Conservation (phyloP, 352 stramenopile genomes). For the Discostella stelligera region DNA sequence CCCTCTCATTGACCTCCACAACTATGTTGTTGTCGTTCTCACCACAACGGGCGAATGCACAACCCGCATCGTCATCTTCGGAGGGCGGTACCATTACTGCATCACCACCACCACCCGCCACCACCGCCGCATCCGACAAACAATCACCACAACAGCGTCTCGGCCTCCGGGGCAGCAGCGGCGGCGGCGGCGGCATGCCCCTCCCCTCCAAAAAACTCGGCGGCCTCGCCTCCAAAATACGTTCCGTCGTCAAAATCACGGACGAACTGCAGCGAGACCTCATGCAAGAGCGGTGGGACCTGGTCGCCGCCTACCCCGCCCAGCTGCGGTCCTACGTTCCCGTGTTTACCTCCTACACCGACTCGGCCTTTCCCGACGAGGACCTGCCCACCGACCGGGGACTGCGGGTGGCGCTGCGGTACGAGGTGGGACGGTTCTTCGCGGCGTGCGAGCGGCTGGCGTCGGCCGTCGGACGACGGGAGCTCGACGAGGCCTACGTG, state of each 20-base stretch:
- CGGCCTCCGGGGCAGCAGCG: too few species aligned
- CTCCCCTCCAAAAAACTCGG: conserved; percentile 48
- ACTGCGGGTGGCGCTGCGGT: conserved; percentile 76
- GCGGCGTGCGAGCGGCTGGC: conserved; percentile 70
- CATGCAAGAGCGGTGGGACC: conserved; percentile 80
- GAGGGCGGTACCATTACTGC: neutral
- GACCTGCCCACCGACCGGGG: conserved; percentile 74
- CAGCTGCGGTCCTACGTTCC: conserved; percentile 76
- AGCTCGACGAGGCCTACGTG: conserved; percentile 73
- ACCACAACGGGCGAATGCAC: neutral
- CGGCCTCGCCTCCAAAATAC: conserved; percentile 54
- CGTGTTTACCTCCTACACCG: conserved; percentile 78
- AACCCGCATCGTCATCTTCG: neutral
- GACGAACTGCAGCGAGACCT: conserved; percentile 78
- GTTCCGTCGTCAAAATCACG: conserved; percentile 54
- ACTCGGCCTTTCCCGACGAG: conserved; percentile 73
- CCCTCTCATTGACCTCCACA: too few species aligned
- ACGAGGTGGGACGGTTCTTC: conserved; percentile 81
- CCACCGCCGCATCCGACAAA: conserved; percentile 9
- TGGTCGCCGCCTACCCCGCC: conserved; percentile 69
- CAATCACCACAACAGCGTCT: too few species aligned
- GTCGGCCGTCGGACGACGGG: conserved; percentile 46
- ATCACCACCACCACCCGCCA: neutral
- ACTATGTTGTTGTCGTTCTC: too few species aligned
- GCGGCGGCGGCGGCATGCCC: too few species aligned